Percentiles rank a stretch among this genome's conserved stretches.
phyloP scores from a whole-genome alignment of 2,329 filamentous ascomycete genomes.

The Lachnellula subtilissima region DNA sequence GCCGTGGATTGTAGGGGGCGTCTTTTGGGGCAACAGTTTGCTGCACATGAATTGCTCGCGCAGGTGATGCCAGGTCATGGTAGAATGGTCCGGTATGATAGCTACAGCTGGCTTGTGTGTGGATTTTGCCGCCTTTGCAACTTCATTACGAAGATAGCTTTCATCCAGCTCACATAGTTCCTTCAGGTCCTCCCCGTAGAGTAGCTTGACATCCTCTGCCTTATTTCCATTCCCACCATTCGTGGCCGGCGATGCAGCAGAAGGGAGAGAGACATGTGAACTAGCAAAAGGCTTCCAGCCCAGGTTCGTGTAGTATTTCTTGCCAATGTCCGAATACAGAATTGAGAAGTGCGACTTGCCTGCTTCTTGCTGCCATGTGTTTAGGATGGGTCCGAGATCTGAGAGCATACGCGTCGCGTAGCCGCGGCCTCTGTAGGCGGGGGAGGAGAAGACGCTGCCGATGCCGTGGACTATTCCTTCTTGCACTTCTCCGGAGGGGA shows the following conservation, averaged over 20 bases:
- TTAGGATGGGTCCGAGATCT: constrained; percentile 54
- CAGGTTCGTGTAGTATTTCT: constrained; percentile 69
- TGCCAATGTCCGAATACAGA: constrained; percentile 82
- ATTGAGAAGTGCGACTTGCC: constrained; percentile 61
- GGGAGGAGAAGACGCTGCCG: constrained; percentile 72
- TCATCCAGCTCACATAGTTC: constrained; percentile 62
- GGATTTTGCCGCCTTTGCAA: constrained; percentile 39
- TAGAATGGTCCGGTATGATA: constrained; percentile 61
- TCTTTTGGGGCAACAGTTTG: constrained; percentile 50
- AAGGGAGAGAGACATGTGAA: constrained; percentile 61
- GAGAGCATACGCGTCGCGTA: constrained; percentile 74
- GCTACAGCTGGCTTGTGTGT: constrained; percentile 46
- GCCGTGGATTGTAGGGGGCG: constrained; percentile 58
- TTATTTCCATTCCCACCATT: constrained; percentile 18
- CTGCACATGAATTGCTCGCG: constrained; percentile 74
- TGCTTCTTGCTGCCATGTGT: constrained; percentile 46
- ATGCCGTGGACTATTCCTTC: constrained; percentile 68
- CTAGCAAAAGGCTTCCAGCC: constrained; percentile 75
- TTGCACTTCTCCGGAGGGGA: constrained; percentile 35
- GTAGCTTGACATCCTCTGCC: constrained; percentile 16
- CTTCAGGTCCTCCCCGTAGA: constrained; percentile 55
- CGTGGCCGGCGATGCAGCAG: constrained; percentile 32
- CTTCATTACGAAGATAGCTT: constrained; percentile 47
- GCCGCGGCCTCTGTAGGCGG: constrained; percentile 61
- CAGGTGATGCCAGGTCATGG: constrained; percentile 71